Conservation (phyloP, 2,329 filamentous ascomycete species). For the Aspergillus phoenicis region DNA sequence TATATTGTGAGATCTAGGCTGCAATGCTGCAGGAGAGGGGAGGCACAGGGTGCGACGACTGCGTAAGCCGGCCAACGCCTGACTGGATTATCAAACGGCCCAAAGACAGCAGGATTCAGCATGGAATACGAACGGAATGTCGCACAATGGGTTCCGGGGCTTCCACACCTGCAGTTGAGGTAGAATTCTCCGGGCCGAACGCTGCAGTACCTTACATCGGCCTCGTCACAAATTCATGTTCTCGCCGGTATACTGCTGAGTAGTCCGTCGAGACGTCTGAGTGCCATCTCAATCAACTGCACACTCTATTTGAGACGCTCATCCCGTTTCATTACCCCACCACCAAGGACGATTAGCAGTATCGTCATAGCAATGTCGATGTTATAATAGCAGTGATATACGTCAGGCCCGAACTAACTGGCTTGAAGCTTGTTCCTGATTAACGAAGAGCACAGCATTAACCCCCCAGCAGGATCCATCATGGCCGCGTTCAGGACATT, state of each 20-base stretch:
- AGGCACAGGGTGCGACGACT: neutral
- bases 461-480: constrained; percentile 4
- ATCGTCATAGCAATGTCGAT: neutral
- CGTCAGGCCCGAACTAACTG: neutral
- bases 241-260: neutral
- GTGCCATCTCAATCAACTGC: too few species aligned
- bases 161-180: constrained; percentile 13
- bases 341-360: neutral
- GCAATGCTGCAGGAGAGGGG: neutral
- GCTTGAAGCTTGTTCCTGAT: constrained; percentile 19
- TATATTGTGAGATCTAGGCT: neutral
- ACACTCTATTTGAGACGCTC: neutral
- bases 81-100: constrained; percentile 8
- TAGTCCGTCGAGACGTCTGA: too few species aligned
- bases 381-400: neutral
- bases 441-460: neutral
- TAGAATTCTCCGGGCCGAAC: constrained; percentile 19
- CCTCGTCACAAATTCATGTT: neutral
- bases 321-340: neutral
- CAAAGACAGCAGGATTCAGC: constrained; percentile 1
- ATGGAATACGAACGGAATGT: constrained; percentile 11
- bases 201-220: constrained; percentile 12
- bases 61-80: constrained; percentile 7
- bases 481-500: constrained; percentile 13
- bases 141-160: constrained; percentile 3